Evolutionary conservation across 495 filamentous ascomycete genomes (phyloP), one percentile per base, ranked within the genome.

Genomic region (Copromyces sp.): DNA sequence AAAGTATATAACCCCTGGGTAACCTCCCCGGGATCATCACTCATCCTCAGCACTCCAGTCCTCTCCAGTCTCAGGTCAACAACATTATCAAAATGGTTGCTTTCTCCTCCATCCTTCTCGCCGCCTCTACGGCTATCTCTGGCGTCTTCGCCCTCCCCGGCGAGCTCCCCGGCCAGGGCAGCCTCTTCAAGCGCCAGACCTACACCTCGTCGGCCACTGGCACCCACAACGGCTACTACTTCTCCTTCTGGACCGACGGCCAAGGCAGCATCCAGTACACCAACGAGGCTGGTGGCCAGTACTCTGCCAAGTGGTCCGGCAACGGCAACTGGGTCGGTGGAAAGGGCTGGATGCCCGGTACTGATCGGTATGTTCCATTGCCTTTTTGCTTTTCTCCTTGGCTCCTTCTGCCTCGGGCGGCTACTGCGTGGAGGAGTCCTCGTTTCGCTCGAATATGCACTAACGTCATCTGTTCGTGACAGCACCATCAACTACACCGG

Each of bases 171-270:
- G 81, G 82, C 16, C 53, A 61, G 53, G 53, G 53, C 53, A 61
- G 53, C 29, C 78, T 84, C 45, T 72, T 77, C 20, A 83, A 79
- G 47, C 82, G 84, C 5, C 78, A 77, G 73, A 75, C 78, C 4
- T 70, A 70, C n/a, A 78, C 76, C 47, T 69, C 44, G 69, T 77
- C 73, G n/a, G 77, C 80, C 47, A 88, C 87, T 14, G 87, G 89
- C 68, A 86, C 81, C 17, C 82, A 85, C 80, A 86, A 87, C 73
- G 87, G 87, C 71, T 90, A 82, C 80, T 90, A 88, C 81, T 91
- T 86, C 77, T 87, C 84, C 37, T 90, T 87, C 83, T 90, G 87
- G 87, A 89, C 87, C 65, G 86, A 90, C 53, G 86, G 86, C 5
- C 82, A 80, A 53, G 83, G 81, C 8, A 79, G 78, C 72, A 84